Conservation (phyloP, 2,329 filamentous ascomycete genomes). For the Thermothelomyces thermophilus region DNA sequence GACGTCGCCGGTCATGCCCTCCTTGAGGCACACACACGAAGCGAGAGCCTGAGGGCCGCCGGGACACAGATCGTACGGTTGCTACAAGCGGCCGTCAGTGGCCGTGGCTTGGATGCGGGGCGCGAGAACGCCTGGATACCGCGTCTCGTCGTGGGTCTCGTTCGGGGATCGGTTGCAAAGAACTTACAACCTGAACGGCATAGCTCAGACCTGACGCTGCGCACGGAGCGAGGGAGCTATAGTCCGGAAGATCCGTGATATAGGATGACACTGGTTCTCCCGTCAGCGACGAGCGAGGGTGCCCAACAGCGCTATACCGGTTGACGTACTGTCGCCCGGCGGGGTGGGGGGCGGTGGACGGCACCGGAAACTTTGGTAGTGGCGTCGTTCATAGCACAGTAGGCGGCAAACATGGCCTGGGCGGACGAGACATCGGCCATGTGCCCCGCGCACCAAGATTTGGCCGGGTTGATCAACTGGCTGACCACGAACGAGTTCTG, state of each 20-base stretch:
- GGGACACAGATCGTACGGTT: constrained; percentile 38
- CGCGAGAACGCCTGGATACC: too few relatives aligned
- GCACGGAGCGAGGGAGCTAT: constrained; percentile 38
- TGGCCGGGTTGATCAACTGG: constrained; percentile 38
- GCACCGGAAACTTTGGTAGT: constrained; percentile 45
- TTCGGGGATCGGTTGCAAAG: too few relatives aligned
- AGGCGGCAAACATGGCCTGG: constrained; percentile 44
- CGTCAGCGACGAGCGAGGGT: background rate
- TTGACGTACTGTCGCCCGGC: constrained; percentile 44
- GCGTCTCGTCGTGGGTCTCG: too few relatives aligned
- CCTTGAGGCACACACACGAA: constrained; percentile 47
- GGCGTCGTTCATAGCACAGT: constrained; percentile 45
- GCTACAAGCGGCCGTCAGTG: constrained; percentile 22
- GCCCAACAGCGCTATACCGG: background rate
- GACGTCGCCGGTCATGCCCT: constrained; percentile 38
- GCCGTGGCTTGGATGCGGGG: background rate
- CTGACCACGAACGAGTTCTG: constrained; percentile 40
- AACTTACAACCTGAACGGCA: constrained; percentile 36
- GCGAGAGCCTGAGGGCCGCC: constrained; percentile 43
- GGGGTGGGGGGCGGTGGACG: constrained; percentile 39
- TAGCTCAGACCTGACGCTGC: constrained; percentile 39
- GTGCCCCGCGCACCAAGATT: constrained; percentile 40
- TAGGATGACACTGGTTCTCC: constrained; percentile 44
- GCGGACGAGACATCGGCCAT: constrained; percentile 43
- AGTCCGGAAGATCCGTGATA: constrained; percentile 45